Percentiles rank a stretch among this genome's conserved stretches.
phyloP scores from a whole-genome alignment of 148 eudicot genomes.

The Rhododendron ovatum region DNA sequence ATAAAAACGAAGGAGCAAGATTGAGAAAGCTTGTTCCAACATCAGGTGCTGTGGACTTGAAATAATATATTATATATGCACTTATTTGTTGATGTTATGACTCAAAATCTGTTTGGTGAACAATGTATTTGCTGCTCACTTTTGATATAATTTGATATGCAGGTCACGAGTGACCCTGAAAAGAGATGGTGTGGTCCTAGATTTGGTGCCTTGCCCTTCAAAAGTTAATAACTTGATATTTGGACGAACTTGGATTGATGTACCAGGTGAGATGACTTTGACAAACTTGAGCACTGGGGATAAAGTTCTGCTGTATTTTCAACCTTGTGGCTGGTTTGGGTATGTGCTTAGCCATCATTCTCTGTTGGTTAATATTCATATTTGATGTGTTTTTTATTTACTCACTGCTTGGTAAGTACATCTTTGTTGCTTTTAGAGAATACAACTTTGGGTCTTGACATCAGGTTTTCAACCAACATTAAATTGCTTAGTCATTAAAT shows the following conservation, averaged over 20 bases:
- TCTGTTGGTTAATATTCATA: background rate
- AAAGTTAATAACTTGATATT: conserved; percentile 87
- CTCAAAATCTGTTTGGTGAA: background rate
- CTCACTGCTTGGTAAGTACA: background rate
- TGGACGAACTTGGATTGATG: conserved; percentile 97
- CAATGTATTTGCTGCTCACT: background rate
- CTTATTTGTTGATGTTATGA: background rate
- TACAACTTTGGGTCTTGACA: background rate
- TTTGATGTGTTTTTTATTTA: background rate
- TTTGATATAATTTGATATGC: conserved; percentile 9
- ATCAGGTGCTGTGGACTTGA: background rate
- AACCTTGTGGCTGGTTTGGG: conserved; percentile 99
- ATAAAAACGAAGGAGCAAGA: background rate
- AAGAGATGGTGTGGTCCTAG: conserved; percentile 71
- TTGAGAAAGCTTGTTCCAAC: background rate
- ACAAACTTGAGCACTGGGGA: conserved; percentile 87
- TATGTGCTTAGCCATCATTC: conserved; percentile 23
- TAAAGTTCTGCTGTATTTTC: conserved; percentile 90
- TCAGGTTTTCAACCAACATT: background rate
- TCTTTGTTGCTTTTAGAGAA: background rate
- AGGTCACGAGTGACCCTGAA: conserved; percentile 83
- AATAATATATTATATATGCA: background rate
- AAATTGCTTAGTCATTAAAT: background rate
- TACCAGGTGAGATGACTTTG: conserved; percentile 92
- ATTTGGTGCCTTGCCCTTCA: conserved; percentile 91